These are phyloP conservation scores for Colletotrichum viniferum DNA, from an alignment of 2,329 filamentous ascomycete genomes.

Conservation along the genomic window DNA sequence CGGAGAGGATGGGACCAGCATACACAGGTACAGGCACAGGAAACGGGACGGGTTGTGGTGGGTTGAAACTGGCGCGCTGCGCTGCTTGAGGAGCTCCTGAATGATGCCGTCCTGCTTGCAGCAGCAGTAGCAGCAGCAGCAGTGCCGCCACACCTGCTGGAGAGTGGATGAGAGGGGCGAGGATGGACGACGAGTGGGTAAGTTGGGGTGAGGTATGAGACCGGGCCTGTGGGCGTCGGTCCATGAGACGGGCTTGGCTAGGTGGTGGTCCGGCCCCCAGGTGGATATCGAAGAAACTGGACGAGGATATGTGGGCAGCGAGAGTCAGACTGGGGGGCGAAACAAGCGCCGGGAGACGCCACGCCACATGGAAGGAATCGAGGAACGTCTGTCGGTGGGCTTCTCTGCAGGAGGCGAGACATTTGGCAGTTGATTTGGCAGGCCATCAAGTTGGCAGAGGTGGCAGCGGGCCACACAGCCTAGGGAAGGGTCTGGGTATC, in stretches of 20 bases:
- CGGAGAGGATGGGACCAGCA: constrained; percentile 1
- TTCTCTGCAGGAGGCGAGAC: constrained; percentile 14
- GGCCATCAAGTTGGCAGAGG: neutral
- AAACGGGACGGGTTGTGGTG: neutral
- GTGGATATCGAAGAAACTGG: neutral
- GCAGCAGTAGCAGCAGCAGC: neutral
- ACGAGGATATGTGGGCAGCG: neutral
- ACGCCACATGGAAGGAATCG: constrained; percentile 13
- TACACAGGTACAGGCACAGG: neutral
- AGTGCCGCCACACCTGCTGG: neutral
- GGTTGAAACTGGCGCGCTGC: neutral
- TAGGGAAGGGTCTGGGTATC: neutral
- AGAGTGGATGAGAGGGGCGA: neutral
- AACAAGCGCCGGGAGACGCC: constrained; percentile 16
- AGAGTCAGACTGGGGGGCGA: neutral
- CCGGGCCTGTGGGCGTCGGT: constrained; percentile 10
- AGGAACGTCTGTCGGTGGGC: neutral
- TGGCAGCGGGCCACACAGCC: neutral
- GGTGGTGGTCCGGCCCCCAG: neutral
- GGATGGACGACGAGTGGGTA: neutral
- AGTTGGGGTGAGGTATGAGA: constrained; percentile 2
- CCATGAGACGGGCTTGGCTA: constrained; percentile 10
- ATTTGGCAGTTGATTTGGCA: neutral
- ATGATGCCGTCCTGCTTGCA: neutral
- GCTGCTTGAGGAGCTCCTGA: neutral